Evolutionary conservation across 129 eudicot species (phyloP), one percentile per base, ranked within the genome.

Genomic region (Gnaphalium uliginosum): DNA sequence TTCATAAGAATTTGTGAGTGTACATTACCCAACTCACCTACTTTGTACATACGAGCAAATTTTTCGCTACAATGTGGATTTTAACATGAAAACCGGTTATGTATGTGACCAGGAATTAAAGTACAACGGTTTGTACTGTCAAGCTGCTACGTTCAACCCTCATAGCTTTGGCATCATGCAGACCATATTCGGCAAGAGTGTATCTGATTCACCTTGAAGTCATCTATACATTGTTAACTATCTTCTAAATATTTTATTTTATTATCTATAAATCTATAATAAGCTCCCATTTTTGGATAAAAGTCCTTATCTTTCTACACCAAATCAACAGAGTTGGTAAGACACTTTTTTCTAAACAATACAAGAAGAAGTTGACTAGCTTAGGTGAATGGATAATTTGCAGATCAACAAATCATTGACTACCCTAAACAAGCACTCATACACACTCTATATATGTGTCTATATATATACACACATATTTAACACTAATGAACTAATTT

Each of bases 381-480:
- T 35, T 63, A 32, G 57, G 72, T 65, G 37, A 35, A 24, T 53
- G 56, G 60, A 37, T 63, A 15, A 53, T 79, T 6, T 71, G 53
- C 74, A 72, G 78, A 72, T 72, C 83, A 79, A 68, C 83, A 41
- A 79, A 78, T 48, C 64, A 60, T 70, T 78, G 82, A 78, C 82
- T 56, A 25, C 24, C 30, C 32, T 23, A 33, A 54, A 19, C 72
- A 61, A 21, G 0, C 65, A 61, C 37, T 21, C 35, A 23, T 14
- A 66, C 11, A 39, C 22, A 17, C 27, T n/a, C 32, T 29, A 29
- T 32, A 14, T 29, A n/a, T 29, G 23, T 18, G 21, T 32, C 18
- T 66, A n/a, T 13, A 26, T 56, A 15, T 56, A 21, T 41, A 32
- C 29, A 30, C 11, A 33, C 17, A n/a, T n/a, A n/a, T 30, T 30